These are phyloP conservation scores for Phytophthora cryptogea DNA, from an alignment of 352 stramenopile species.

Conservation along the genomic window DNA sequence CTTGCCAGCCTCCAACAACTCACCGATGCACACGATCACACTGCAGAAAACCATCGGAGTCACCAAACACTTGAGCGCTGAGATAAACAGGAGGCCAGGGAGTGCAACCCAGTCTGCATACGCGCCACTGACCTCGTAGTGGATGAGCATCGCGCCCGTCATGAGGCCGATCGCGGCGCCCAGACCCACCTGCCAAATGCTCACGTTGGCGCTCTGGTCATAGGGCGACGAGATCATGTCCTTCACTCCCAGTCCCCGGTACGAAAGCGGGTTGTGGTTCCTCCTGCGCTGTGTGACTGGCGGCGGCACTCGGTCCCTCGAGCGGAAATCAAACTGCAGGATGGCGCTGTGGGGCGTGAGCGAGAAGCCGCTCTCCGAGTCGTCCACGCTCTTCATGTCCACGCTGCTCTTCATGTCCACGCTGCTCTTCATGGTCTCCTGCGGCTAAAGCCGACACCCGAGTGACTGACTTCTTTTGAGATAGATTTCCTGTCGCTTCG, in stretches of 20 bases:
- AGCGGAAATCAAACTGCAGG: constrained; percentile 37
- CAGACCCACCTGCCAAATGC: constrained; percentile 52
- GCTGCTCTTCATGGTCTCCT: constrained; percentile 4
- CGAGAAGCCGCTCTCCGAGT: constrained; percentile 42
- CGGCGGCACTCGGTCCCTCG: constrained; percentile 19
- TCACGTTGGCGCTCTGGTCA: constrained; percentile 46
- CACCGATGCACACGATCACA: constrained; percentile 60
- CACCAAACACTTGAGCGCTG: constrained; percentile 68
- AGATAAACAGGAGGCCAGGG: constrained; percentile 65
- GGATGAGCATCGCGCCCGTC: constrained; percentile 47
- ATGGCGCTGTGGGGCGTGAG: constrained; percentile 35
- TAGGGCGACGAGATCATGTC: constrained; percentile 57
- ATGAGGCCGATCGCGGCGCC: constrained; percentile 50
- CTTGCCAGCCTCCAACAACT: constrained; percentile 61
- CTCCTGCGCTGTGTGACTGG: constrained; percentile 8
- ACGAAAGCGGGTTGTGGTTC: constrained; percentile 16
- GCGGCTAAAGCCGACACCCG: constrained; percentile 11
- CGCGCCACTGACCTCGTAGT: constrained; percentile 37
- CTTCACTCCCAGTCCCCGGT: constrained; percentile 40
- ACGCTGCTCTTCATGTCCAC: neutral
- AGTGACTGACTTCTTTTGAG: constrained; percentile 3
- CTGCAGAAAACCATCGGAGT: constrained; percentile 76
- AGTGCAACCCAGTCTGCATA: constrained; percentile 57
- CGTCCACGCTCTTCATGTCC: constrained; percentile 33
- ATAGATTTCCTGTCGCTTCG: constrained; percentile 17